phyloP scores from a whole-genome alignment of 2,329 filamentous ascomycete genomes.

The Helotiales sp. region DNA sequence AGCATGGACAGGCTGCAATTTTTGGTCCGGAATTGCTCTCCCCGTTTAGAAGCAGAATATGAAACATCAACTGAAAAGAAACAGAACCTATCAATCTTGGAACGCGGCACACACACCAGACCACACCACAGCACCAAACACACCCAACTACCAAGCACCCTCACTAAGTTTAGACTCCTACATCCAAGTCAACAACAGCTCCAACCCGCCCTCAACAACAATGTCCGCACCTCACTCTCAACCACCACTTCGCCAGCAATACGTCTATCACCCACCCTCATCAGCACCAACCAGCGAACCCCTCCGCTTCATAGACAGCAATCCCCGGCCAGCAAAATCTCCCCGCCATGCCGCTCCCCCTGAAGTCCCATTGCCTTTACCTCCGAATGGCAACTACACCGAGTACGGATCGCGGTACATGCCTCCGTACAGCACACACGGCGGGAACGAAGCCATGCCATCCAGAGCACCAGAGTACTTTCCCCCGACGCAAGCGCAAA shows the following conservation, averaged over 20 bases:
- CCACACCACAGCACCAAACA: slow-evolving; percentile 34
- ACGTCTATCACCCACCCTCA: slow-evolving; percentile 29
- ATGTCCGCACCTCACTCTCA: slow-evolving; percentile 14
- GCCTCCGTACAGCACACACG: slow-evolving; percentile 32
- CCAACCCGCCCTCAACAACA: slow-evolving; percentile 18
- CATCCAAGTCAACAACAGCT: slow-evolving; percentile 36
- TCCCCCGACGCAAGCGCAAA: slow-evolving; percentile 19
- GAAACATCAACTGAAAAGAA: slow-evolving; percentile 30
- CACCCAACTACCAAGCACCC: slow-evolving; percentile 35
- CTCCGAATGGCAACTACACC: slow-evolving; percentile 21
- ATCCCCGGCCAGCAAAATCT: slow-evolving; percentile 42
- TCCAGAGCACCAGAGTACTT: slow-evolving; percentile 36
- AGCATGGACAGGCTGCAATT: background rate
- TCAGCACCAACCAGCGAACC: slow-evolving; percentile 23
- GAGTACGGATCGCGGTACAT: slow-evolving; percentile 37
- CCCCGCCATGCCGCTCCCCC: slow-evolving; percentile 40
- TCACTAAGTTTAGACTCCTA: slow-evolving; percentile 36
- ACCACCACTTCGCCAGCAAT: slow-evolving; percentile 24
- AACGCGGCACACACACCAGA: slow-evolving; percentile 37
- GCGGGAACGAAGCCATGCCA: slow-evolving; percentile 28
- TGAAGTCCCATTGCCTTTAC: slow-evolving; percentile 21
- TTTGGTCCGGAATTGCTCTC: slow-evolving; percentile 5
- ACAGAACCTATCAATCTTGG: slow-evolving; percentile 39
- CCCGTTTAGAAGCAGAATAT: slow-evolving; percentile 2
- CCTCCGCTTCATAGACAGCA: slow-evolving; percentile 39